Evolutionary conservation across 257 asterid genomes (phyloP).

Genomic region (Forsythia suspensa): DNA sequence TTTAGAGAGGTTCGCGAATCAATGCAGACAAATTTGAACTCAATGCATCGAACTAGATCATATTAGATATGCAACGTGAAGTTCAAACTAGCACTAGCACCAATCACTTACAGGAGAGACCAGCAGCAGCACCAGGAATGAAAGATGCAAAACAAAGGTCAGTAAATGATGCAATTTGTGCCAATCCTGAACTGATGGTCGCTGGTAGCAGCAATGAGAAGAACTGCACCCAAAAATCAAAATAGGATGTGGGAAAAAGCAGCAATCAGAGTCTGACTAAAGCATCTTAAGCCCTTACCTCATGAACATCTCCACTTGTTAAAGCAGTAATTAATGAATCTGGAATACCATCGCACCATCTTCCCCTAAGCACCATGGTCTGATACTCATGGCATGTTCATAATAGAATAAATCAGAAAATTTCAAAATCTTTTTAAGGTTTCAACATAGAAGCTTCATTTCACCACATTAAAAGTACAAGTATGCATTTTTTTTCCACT

Average conservation of each 20-base stretch:
- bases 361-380: conserved; percentile 32
- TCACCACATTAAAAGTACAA: too few relatives aligned
- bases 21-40: too few relatives aligned
- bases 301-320: conserved; percentile 31
- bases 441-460: too few relatives aligned
- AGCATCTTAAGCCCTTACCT: conserved; percentile 29
- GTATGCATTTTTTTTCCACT: too few relatives aligned
- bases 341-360: conserved; percentile 26
- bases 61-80: background rate
- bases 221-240: conserved; percentile 29
- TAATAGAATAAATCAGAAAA: conserved; percentile 13
- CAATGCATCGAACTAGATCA: background rate
- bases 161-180: conserved; percentile 47
- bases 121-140: conserved; percentile 46
- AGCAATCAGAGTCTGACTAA: conserved; percentile 6
- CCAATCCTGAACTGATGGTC: conserved; percentile 43
- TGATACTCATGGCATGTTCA: conserved; percentile 12
- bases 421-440: background rate
- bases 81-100: conserved; percentile 5
- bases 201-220: conserved; percentile 49
- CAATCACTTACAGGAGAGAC: conserved; percentile 49
- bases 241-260: conserved; percentile 16
- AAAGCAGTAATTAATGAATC: conserved; percentile 29
- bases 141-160: conserved; percentile 51
- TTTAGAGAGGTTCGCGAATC: too few relatives aligned